phyloP scores from a whole-genome alignment of 108 stramenopile species.

The Nitzschia sp. region DNA sequence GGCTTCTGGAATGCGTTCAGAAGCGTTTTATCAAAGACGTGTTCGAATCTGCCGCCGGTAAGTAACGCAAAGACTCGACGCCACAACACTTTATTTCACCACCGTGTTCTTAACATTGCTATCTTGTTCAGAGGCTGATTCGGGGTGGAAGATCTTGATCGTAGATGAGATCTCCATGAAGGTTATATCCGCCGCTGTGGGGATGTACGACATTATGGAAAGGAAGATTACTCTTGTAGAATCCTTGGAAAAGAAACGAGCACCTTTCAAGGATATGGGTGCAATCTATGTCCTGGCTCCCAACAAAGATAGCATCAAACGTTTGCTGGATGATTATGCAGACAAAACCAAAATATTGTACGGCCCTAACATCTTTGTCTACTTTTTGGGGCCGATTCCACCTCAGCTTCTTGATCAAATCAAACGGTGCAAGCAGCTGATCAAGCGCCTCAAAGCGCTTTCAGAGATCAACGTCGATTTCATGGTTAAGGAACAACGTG shows the following conservation, averaged over 20 bases:
- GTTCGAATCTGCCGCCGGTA: slow-evolving; percentile 46
- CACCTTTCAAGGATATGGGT: slow-evolving; percentile 93
- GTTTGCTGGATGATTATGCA: slow-evolving; percentile 74
- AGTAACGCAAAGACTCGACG: slow-evolving; percentile 13
- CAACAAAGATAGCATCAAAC: slow-evolving; percentile 67
- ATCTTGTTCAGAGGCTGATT: slow-evolving; percentile 21
- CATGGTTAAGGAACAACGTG: slow-evolving; percentile 83
- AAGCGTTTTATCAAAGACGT: slow-evolving; percentile 56
- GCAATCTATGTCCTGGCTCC: slow-evolving; percentile 91
- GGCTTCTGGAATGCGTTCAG: slow-evolving; percentile 47
- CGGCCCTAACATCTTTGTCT: slow-evolving; percentile 83
- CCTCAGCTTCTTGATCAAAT: slow-evolving; percentile 72
- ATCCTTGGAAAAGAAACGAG: slow-evolving; percentile 82
- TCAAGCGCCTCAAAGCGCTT: slow-evolving; percentile 84
- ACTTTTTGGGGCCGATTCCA: slow-evolving; percentile 80
- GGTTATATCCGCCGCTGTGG: slow-evolving; percentile 82
- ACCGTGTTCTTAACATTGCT: too few relatives aligned
- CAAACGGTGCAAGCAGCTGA: slow-evolving; percentile 81
- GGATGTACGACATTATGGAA: slow-evolving; percentile 95
- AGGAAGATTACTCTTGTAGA: slow-evolving; percentile 88
- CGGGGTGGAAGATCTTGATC: slow-evolving; percentile 74
- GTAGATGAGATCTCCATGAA: slow-evolving; percentile 76
- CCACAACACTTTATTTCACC: not conserved
- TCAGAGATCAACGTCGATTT: slow-evolving; percentile 94
- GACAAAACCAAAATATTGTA: slow-evolving; percentile 70